Evolutionary conservation across 208 protist species (phyloP), one percentile per base, ranked within the genome.

Genomic region (Acanthamoeba healyi): DNA sequence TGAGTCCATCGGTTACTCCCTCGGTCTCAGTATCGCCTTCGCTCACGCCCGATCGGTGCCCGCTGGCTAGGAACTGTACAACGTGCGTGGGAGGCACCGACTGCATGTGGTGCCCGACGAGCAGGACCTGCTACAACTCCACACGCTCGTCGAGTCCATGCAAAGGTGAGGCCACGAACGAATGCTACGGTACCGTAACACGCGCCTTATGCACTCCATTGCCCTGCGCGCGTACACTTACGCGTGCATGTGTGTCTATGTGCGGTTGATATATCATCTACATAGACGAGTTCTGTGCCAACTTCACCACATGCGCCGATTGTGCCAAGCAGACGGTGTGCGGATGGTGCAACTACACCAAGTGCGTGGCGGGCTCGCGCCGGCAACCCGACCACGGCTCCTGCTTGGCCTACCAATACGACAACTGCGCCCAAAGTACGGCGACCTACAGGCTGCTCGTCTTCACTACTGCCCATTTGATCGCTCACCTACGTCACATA

Each of bases 281-380:
- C n/a, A 65, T 29, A 79, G 67, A 79, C 26, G 67, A 79, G 17
- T 79, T 46, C 36, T 79, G 67, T 7, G 67, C 34, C n/a, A 79
- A 38, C 36, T 44, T 79, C 67, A 46, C 67, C 36, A n/a, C 34
- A 19, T 79, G 67, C 67, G 67, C 12, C 22, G 67, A 79, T 7
- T 79, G 67, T 34, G 14, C 67, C 67, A 79, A 79, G 67, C 67
- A 79, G 67, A 26, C 67, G 17, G 67, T 79, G 67, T 79, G 67
- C 67, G 67, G 67, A 17, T 79, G 67, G 67, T 79, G 67, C 67
- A 79, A 79, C 67, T 79, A 79, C 67, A 44, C 67, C 34, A 26
- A 34, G 36, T 79, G 67, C 36, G 67, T 79, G 67, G 67, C 67
- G 36, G 67, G 67, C 67, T 4, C 0, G 3, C 34, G 9, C 67